Percentiles rank a stretch among this genome's conserved stretches.
Evolutionary conservation across 2,329 filamentous ascomycete species (phyloP).

Genomic region (Ophiosphaerella narmari): DNA sequence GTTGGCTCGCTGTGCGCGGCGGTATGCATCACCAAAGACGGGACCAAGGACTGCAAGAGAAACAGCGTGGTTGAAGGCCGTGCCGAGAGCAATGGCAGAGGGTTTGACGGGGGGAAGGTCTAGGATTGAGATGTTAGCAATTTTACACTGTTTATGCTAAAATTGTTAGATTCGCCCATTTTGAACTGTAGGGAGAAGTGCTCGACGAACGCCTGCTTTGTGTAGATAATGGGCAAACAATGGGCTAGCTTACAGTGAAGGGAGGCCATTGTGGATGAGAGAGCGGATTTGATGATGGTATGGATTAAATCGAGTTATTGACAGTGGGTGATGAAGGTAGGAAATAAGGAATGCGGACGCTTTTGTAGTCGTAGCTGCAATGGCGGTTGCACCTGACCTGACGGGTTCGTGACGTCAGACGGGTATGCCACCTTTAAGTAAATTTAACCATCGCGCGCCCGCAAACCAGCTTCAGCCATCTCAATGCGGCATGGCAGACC

Average conservation of each 20-base stretch:
- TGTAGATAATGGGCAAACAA: not conserved
- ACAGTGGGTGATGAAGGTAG: constrained; percentile 19
- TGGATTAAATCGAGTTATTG: constrained; percentile 13
- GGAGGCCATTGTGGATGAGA: constrained; percentile 58
- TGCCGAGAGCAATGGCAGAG: constrained; percentile 94
- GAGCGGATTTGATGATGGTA: constrained; percentile 19
- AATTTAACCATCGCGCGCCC: constrained; percentile 16
- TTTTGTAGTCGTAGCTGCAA: constrained; percentile 37
- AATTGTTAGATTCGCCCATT: constrained; percentile 13
- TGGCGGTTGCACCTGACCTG: constrained; percentile 34
- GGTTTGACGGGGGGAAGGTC: constrained; percentile 89
- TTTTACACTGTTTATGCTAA: constrained; percentile 7
- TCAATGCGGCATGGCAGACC: constrained; percentile 17
- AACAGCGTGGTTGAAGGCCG: constrained; percentile 90
- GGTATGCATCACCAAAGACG: constrained; percentile 92
- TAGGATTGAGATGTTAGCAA: constrained; percentile 38
- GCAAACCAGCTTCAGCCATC: constrained; percentile 26
- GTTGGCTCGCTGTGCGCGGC: constrained; percentile 87
- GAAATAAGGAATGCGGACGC: constrained; percentile 32
- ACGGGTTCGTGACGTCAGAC: constrained; percentile 35
- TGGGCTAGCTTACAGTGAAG: constrained; percentile 59
- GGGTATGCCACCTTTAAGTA: not conserved
- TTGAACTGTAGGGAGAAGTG: not conserved
- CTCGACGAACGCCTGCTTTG: no score
- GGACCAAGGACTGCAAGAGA: constrained; percentile 86